Evolutionary conservation across 23 red algal species (phyloP).

Genomic region (Cyanidium caldarium): DNA sequence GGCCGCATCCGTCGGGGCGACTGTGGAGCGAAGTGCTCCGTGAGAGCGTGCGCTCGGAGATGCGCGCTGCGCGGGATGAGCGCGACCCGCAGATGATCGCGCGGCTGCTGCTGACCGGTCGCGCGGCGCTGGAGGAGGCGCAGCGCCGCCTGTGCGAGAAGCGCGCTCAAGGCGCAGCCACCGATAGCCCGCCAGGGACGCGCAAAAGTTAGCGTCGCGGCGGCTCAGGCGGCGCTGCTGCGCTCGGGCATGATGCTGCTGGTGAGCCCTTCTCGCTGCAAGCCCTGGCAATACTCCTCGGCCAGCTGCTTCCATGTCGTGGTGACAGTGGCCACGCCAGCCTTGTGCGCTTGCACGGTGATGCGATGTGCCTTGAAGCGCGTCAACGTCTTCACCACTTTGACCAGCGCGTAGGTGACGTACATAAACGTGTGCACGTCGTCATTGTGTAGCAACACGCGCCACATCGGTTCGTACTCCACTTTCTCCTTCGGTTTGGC

Average conservation of each 20-base stretch:
- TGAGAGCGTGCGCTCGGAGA: background rate
- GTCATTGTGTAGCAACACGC: conserved; percentile 95
- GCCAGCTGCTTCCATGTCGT: conserved; percentile 96
- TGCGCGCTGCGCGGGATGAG: background rate
- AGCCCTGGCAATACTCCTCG: conserved; percentile 92
- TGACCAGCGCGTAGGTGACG: conserved; percentile 75
- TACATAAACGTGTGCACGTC: conserved; percentile 99
- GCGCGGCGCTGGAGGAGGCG: background rate
- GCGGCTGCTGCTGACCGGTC: background rate
- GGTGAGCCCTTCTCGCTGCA: conserved; percentile 83
- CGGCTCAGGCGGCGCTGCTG: background rate
- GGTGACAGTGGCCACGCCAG: conserved; percentile 88
- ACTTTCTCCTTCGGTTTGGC: conserved; percentile 59
- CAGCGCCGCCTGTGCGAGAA: background rate
- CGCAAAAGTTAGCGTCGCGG: too few relatives aligned
- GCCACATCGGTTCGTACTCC: conserved; percentile 78
- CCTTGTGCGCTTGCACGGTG: conserved; percentile 88
- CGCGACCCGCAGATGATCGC: background rate
- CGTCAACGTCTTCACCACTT: conserved; percentile 83
- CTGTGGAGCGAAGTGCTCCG: background rate
- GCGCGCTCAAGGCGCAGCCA: too few relatives aligned
- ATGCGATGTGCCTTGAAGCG: conserved; percentile 96
- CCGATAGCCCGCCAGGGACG: too few relatives aligned
- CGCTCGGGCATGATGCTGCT: conserved; percentile 82
- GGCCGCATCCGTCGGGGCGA: background rate